phyloP scores from a whole-genome alignment of 352 stramenopile genomes.

The Pythium grandisporangium region DNA sequence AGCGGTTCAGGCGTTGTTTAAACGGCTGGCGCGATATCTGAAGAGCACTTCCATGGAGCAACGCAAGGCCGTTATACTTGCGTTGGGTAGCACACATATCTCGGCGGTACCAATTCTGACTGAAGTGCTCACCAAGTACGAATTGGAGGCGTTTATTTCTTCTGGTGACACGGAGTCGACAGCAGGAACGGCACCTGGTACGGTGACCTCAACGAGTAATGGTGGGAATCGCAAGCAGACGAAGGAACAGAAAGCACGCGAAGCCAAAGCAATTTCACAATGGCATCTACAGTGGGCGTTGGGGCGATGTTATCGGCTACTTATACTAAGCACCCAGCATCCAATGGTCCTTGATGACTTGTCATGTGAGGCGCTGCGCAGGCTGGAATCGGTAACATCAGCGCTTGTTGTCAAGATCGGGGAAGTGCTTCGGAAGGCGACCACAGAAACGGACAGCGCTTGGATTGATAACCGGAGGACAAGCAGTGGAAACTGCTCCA shows the following conservation, averaged over 20 bases:
- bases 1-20: constrained; percentile 31
- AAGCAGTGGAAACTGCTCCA: too few species aligned
- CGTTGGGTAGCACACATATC: constrained; percentile 29
- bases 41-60: constrained; percentile 47
- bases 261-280: constrained; percentile 16
- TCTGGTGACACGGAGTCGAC: too few species aligned
- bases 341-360: constrained; percentile 10
- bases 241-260: constrained; percentile 11
- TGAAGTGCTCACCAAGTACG: constrained; percentile 42
- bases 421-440: neutral
- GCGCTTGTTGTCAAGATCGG: constrained; percentile 5
- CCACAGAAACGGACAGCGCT: too few species aligned
- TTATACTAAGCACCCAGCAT: constrained; percentile 23
- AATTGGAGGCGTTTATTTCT: constrained; percentile 37
- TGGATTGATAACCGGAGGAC: too few species aligned
- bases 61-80: constrained; percentile 39
- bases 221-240: constrained; percentile 4
- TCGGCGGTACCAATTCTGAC: constrained; percentile 25
- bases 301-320: constrained; percentile 34
- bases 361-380: constrained; percentile 9
- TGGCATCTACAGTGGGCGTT: constrained; percentile 49
- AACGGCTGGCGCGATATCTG: constrained; percentile 41
- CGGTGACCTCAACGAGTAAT: neutral
- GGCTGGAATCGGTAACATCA: constrained; percentile 1
- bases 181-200: too few species aligned